phyloP scores from a whole-genome alignment of 2,329 filamentous ascomycete species.

The Laburnicola sp. region DNA sequence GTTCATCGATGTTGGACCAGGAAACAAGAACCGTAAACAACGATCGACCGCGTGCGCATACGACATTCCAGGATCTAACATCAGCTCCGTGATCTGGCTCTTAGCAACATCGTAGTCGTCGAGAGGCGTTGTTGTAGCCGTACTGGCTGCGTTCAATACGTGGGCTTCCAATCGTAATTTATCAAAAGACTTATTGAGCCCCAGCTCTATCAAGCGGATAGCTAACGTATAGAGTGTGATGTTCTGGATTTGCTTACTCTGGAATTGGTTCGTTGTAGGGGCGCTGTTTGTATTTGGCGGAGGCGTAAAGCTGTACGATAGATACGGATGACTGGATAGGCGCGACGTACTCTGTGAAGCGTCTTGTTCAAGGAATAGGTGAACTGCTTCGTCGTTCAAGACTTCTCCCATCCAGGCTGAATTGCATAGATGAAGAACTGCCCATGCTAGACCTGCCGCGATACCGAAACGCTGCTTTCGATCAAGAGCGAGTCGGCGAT shows the following conservation, averaged over 20 bases:
- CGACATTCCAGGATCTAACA: not conserved
- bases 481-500: slow-evolving; percentile 1
- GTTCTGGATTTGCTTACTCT: slow-evolving; percentile 11
- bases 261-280: not conserved
- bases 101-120: slow-evolving; percentile 11
- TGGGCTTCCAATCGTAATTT: not conserved
- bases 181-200: slow-evolving; percentile 6
- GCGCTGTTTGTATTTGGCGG: not conserved
- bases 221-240: slow-evolving; percentile 12
- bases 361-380: slow-evolving; percentile 4
- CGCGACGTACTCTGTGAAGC: not conserved
- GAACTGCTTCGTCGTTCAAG: slow-evolving; percentile 1
- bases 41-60: slow-evolving; percentile 9
- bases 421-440: slow-evolving; percentile 12
- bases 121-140: not conserved
- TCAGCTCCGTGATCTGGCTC: slow-evolving; percentile 3
- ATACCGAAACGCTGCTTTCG: slow-evolving; percentile 15
- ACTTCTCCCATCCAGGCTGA: slow-evolving; percentile 9
- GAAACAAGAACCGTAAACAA: slow-evolving; percentile 9
- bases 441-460: slow-evolving; percentile 13
- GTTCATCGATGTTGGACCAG: slow-evolving; percentile 5
- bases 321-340: slow-evolving; percentile 2
- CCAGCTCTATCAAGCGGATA: slow-evolving; percentile 16
- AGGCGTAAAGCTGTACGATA: slow-evolving; percentile 7
- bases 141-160: not conserved